phyloP scores from a whole-genome alignment of 1,284 basidiomycete genomes.

The Cryptococcus jaspeensis region DNA sequence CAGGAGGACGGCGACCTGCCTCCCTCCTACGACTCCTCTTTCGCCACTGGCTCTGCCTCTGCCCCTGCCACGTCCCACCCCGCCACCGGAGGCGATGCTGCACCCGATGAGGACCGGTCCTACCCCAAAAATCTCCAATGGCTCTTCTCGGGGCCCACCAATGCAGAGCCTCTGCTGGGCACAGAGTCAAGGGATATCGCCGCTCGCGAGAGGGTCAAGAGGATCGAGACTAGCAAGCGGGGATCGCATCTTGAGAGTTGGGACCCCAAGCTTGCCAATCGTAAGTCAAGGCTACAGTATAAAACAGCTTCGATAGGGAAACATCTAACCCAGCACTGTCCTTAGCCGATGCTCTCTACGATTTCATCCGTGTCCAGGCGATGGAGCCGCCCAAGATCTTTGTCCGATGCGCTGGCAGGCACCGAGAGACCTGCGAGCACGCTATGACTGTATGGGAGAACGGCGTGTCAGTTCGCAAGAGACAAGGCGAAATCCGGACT shows the following conservation, averaged over 20 bases:
- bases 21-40: slow-evolving; percentile 34
- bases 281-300: slow-evolving; percentile 22
- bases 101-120: slow-evolving; percentile 3
- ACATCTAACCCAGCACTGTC: too few species aligned
- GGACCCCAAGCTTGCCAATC: slow-evolving; percentile 30
- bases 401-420: slow-evolving; percentile 27
- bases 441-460: slow-evolving; percentile 23
- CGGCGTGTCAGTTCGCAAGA: slow-evolving; percentile 14
- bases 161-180: slow-evolving; percentile 32
- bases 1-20: slow-evolving; percentile 21
- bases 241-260: slow-evolving; percentile 11
- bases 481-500: slow-evolving; percentile 27
- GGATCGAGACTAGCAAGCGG: slow-evolving; percentile 14
- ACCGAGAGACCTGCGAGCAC: slow-evolving; percentile 23
- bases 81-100: not conserved
- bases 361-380: slow-evolving; percentile 35
- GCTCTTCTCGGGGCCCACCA: slow-evolving; percentile 32
- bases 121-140: slow-evolving; percentile 18
- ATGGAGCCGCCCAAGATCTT: slow-evolving; percentile 25
- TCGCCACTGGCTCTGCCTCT: slow-evolving; percentile 4
- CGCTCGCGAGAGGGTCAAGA: slow-evolving; percentile 9
- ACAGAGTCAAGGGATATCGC: not conserved
- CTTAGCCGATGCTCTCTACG: slow-evolving; percentile 40
- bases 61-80: not conserved
- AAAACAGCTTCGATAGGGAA: too few species aligned